Conservation (phyloP, 495 filamentous ascomycete genomes). For the Annulohypoxylon stygium region DNA sequence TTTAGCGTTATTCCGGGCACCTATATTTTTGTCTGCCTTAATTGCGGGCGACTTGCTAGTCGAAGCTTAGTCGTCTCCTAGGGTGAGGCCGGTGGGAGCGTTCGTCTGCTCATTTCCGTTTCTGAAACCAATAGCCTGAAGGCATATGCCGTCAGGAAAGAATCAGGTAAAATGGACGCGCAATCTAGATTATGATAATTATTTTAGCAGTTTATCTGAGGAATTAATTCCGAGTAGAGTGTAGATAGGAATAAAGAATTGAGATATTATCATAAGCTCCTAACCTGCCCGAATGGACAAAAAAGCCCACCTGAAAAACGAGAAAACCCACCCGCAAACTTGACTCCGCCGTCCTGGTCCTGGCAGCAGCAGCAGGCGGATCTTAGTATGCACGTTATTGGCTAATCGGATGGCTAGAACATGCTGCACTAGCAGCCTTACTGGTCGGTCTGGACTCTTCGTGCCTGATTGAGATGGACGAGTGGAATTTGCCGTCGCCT, state of each 20-base stretch:
- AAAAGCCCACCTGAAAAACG: neutral
- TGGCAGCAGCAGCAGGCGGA: constrained; percentile 3
- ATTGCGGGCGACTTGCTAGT: constrained; percentile 14
- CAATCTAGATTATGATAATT: constrained; percentile 1
- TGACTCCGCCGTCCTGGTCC: neutral
- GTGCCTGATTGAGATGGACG: constrained; percentile 4
- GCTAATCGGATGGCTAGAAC: constrained; percentile 28
- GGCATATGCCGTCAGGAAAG: neutral
- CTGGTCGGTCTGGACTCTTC: constrained; percentile 13
- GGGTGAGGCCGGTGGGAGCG: constrained; percentile 12
- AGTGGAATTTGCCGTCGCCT: constrained; percentile 24
- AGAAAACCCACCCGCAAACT: neutral
- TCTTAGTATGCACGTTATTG: constrained; percentile 5
- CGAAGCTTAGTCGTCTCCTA: constrained; percentile 19
- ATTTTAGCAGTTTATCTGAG: constrained; percentile 12
- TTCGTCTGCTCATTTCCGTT: constrained; percentile 17
- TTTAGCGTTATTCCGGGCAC: neutral
- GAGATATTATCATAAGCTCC: neutral
- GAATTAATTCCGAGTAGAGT: neutral
- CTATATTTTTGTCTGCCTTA: neutral
- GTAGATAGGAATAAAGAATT: no score
- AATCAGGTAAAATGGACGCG: neutral
- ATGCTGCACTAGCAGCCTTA: constrained; percentile 38
- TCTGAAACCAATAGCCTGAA: neutral
- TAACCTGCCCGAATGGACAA: constrained; percentile 14